Evolutionary conservation across 345 rosid genomes (phyloP), one percentile per base, ranked within the genome.

Genomic region (Carallia brachiata): DNA sequence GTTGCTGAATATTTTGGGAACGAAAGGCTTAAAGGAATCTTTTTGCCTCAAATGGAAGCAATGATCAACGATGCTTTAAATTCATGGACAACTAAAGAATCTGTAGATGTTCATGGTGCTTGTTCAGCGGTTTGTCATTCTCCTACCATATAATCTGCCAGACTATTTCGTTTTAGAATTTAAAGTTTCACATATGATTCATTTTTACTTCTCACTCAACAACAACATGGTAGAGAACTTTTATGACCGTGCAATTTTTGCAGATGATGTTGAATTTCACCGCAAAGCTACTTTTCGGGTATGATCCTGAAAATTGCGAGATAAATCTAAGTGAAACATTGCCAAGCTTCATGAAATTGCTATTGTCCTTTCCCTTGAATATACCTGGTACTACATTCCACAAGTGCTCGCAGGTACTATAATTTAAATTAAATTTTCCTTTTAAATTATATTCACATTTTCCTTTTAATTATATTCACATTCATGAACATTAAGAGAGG

Each of bases 361-460:
- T 75, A 4, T 69, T 72, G 71, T 79, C 79, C 19, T 61, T 79
- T 37, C 83, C 77, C 27, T 18, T 79, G 37, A 75, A 69, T 44
- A 30, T 75, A 13, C 80, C 83, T 12, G 83, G 77, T 65, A 69
- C 75, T 9, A n/a, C 79, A 28, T 65, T 65, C 30, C 72, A 69
- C 40, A 61, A 55, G 27, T 72, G 75, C 66, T 30, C 69, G 63
- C 71, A 75, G 79, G 80, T 75, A 65, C 37, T 62, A 6, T 18
- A 39, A 17, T 18, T 28, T 17, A 15, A 52, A 30, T 23, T 23
- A 23, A 23, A 23, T 23, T 23, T 23, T 23, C 23, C 23, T 23
- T 23, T 23, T 23, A 23, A 23, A 23, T 23, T 23, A 23, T 23
- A 0, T 23, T 23, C 23, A 23, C 23, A 23, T 34, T 16, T 1